Base-by-base conservation (phyloP, 805 yeast genomes). In the Saccharomyces paradoxus region DNA sequence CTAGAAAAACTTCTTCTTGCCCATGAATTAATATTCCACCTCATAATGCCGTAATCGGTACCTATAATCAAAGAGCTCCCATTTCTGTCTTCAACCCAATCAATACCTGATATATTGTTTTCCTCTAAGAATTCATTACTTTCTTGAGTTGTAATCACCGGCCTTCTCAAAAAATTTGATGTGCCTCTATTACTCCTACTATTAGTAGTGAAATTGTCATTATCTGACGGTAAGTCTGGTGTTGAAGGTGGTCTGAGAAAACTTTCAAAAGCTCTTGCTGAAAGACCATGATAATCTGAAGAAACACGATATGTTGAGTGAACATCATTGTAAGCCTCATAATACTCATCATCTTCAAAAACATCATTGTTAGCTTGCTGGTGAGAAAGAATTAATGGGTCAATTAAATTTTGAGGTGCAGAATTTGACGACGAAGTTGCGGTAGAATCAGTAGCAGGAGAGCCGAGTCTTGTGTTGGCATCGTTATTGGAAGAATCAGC, bases 21-120 rank as follows among this genome's bases (percentile, higher is more conserved):
- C 78, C 83, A 78, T 14, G 81, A 76, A 61, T 86, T 86, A 49
- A 87, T 77, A 47, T 79, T 81, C 90, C 92, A 87, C 59, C 77
- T 75, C 49, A 83, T 74, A 22, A 88, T 72, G 0, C 95, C 95
- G 48, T 79, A 81, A 56, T 81, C 84, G 52, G 82, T 77, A 1
- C 88, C 91, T 37, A 86, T 79, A 6, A 81, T 72, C 41, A 86
- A 66, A 41, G 77, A 74, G 21, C 81, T 74, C 0, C 84, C 83
- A 8, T 78, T 75, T 17, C 68, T 66, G 57, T 76, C 77, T 49
- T 75, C 75, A 49, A 79, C 68, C 79, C 87, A 79, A 54, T 81
- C 84, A 55, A 86, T 64, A 1, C 91, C 91, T 17, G 81, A 74
- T 9, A 85, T 77, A 56, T 82, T 85, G 58, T 71, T 73, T 55